These are phyloP conservation scores for Physcomitrellopsis africana DNA, from an alignment of 225 moss, liverwort and hornwort genomes.

Conservation along the genomic window DNA sequence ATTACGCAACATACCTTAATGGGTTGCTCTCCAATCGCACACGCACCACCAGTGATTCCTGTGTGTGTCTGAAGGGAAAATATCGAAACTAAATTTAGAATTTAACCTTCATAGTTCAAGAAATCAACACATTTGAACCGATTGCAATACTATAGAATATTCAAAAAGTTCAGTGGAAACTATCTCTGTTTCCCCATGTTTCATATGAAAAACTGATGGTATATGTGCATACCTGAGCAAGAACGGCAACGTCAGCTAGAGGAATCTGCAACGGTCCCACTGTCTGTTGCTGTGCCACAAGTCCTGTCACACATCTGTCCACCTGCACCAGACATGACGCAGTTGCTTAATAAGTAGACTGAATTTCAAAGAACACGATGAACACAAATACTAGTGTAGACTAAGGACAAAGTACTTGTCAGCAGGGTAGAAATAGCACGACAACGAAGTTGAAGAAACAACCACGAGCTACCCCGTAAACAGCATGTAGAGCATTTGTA, in stretches of 20 bases:
- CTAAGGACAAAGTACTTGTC: neutral
- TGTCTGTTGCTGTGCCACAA: constrained; percentile 97
- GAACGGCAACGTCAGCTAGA: constrained; percentile 86
- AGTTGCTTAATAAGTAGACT: constrained; percentile 3
- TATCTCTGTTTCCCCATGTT: constrained; percentile 4
- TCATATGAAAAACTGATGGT: neutral
- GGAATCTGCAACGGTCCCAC: constrained; percentile 94
- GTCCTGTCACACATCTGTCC: constrained; percentile 94
- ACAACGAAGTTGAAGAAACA: constrained; percentile 5
- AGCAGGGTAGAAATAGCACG: no score
- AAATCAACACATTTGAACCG: no score
- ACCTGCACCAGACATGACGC: constrained; percentile 59
- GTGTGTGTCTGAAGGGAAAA: constrained; percentile 68
- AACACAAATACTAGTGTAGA: constrained; percentile 1
- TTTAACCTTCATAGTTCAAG: no score
- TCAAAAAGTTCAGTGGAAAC: constrained; percentile 1
- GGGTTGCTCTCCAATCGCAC: constrained; percentile 95
- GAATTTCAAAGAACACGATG: constrained; percentile 23
- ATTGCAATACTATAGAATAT: no score
- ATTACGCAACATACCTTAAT: constrained; percentile 59
- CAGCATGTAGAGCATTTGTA: no score
- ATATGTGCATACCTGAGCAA: constrained; percentile 66
- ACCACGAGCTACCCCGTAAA: neutral
- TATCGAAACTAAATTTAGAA: constrained; percentile 1
- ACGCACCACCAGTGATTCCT: constrained; percentile 91